Evolutionary conservation across 1,139 yeast species (phyloP).

Genomic region (Candida sp.): DNA sequence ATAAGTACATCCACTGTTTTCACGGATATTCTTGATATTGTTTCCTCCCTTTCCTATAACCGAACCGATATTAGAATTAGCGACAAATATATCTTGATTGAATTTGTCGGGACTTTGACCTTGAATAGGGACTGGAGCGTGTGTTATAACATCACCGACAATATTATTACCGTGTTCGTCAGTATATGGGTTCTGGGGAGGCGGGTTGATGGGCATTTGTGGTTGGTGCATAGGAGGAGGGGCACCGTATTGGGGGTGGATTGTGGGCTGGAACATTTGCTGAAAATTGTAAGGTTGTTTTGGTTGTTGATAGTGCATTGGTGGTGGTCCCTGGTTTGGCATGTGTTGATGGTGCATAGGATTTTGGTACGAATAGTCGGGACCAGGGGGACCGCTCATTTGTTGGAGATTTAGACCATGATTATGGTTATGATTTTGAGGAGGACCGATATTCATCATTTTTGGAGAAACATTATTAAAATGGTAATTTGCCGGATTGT

Average conservation of each 20-base stretch:
- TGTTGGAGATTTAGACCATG: neutral
- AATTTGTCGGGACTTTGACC: conserved; percentile 43
- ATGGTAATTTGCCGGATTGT: conserved; percentile 59
- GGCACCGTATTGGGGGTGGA: conserved; percentile 31
- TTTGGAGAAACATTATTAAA: conserved; percentile 14
- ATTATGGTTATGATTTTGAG: neutral
- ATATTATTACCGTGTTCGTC: conserved; percentile 47
- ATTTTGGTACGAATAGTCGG: conserved; percentile 3
- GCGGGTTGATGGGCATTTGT: conserved; percentile 11
- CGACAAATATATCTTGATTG: conserved; percentile 71
- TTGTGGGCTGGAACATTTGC: conserved; percentile 42
- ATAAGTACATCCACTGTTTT: conserved; percentile 68
- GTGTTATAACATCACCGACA: conserved; percentile 43
- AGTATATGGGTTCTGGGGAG: conserved; percentile 35
- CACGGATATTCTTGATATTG: conserved; percentile 76
- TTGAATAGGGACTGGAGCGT: conserved; percentile 31
- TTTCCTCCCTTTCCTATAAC: conserved; percentile 88
- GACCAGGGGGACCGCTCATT: neutral
- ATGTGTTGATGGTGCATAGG: conserved; percentile 2
- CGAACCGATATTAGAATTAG: conserved; percentile 76
- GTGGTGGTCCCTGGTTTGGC: conserved; percentile 7
- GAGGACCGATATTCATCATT: conserved; percentile 7
- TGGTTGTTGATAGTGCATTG: conserved; percentile 8
- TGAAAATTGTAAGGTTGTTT: conserved; percentile 35
- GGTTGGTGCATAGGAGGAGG: conserved; percentile 12